A percentile compares a stretch with the other conserved stretches of the same genome.
Conservation (phyloP, 2,329 filamentous ascomycete genomes). For the Colletotrichum chlorophyti region DNA sequence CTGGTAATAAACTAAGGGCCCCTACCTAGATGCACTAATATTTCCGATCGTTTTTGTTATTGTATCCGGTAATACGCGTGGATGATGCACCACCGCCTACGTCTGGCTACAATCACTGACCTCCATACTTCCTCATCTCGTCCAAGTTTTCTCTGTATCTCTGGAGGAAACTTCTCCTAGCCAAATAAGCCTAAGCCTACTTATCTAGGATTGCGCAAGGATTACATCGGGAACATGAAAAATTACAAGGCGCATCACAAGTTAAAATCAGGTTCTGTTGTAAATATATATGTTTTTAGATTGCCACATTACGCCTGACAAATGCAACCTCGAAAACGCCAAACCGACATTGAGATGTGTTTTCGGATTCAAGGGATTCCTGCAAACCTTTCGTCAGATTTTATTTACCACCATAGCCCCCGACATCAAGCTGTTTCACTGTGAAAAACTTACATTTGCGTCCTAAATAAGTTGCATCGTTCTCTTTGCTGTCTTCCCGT, state of each 20-base stretch:
- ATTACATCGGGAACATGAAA: too few species aligned
- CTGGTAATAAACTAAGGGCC: too few species aligned
- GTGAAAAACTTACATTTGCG: constrained; percentile 48
- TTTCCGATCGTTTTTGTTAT: too few species aligned
- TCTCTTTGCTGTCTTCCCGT: constrained; percentile 86
- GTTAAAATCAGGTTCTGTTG: too few species aligned
- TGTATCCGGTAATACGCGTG: too few species aligned
- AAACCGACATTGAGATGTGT: constrained; percentile 3
- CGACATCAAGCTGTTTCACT: neutral
- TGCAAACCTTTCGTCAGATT: constrained; percentile 19
- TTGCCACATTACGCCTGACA: constrained; percentile 14
- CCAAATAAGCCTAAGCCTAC: too few species aligned
- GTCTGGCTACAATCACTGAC: neutral
- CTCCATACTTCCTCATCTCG: neutral
- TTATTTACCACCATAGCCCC: neutral
- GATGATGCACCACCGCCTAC: too few species aligned
- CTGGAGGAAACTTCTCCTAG: neutral
- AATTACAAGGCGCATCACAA: too few species aligned
- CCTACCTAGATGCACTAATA: too few species aligned
- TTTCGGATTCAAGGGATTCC: constrained; percentile 1
- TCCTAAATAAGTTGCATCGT: constrained; percentile 66
- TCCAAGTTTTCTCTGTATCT: neutral
- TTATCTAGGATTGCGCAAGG: neutral
- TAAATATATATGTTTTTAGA: constrained; percentile 16
- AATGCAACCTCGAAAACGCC: constrained; percentile 19